Percentiles rank a stretch among this genome's conserved stretches.
phyloP scores from a whole-genome alignment of 2,329 filamentous ascomycete species.

The Sporothrix phasma region DNA sequence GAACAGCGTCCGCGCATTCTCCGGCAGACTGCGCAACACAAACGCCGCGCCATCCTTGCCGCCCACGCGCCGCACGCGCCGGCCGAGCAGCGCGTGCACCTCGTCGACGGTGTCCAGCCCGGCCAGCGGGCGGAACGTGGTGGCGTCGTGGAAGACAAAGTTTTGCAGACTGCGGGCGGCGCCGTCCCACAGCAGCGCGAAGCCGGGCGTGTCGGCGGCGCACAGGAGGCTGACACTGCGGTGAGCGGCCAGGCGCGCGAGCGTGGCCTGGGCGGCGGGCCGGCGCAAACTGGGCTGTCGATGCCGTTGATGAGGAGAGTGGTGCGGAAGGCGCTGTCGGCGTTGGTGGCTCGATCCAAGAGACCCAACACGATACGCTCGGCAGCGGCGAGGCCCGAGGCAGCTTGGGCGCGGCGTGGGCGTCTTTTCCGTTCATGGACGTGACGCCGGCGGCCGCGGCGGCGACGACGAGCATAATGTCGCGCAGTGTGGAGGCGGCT shows the following conservation, averaged over 20 bases:
- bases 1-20: slow-evolving; percentile 85
- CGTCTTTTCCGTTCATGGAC: background rate
- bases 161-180: slow-evolving; percentile 57
- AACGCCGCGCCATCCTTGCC: slow-evolving; percentile 88
- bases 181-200: slow-evolving; percentile 81
- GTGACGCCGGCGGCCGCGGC: slow-evolving; percentile 40
- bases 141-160: slow-evolving; percentile 91
- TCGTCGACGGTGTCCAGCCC: slow-evolving; percentile 73
- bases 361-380: slow-evolving; percentile 55
- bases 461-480: slow-evolving; percentile 60
- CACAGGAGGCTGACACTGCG: slow-evolving; percentile 62
- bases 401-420: slow-evolving; percentile 28
- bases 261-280: slow-evolving; percentile 55
- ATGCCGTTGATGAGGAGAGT: slow-evolving; percentile 77
- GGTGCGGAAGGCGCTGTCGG: slow-evolving; percentile 33
- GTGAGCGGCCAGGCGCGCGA: slow-evolving; percentile 68
- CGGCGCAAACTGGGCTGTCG: slow-evolving; percentile 70
- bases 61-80: slow-evolving; percentile 67
- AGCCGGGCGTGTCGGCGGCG: slow-evolving; percentile 81
- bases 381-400: slow-evolving; percentile 56
- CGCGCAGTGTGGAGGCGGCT: slow-evolving; percentile 45
- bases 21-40: slow-evolving; percentile 79
- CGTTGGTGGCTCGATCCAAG: slow-evolving; percentile 40
- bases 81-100: slow-evolving; percentile 76
- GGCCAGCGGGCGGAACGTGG: slow-evolving; percentile 67